Evolutionary conservation across 345 rosid species (phyloP).

Genomic region (Turritis glabra): DNA sequence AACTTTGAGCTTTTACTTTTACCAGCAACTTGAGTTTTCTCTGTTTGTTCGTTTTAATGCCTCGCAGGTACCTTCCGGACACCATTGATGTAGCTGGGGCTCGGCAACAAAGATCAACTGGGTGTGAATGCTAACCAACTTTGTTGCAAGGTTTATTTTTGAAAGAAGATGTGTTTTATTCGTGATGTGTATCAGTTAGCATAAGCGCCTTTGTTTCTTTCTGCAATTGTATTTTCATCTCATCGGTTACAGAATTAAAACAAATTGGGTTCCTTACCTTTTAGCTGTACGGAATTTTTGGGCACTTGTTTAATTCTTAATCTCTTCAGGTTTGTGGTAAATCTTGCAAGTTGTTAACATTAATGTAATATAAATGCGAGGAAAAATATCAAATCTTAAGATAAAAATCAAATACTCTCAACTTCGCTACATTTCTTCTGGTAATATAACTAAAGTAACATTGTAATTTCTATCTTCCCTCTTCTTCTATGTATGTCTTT

Average conservation of each 20-base stretch:
- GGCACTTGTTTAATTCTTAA: neutral
- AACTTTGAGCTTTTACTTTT: neutral
- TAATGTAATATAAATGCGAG: neutral
- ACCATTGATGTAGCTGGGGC: conserved; percentile 66
- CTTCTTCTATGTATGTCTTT: too few species aligned
- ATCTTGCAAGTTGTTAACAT: conserved; percentile 10
- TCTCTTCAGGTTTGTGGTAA: conserved; percentile 2
- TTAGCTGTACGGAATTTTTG: neutral
- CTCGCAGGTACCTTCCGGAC: conserved; percentile 64
- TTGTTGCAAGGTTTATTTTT: neutral
- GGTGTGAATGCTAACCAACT: conserved; percentile 57
- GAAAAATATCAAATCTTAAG: neutral
- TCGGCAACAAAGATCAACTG: conserved; percentile 58
- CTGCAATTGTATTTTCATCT: neutral
- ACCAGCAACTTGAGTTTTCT: neutral
- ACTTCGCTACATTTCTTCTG: neutral
- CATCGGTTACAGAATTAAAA: neutral
- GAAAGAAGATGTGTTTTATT: neutral
- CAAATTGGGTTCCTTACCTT: neutral
- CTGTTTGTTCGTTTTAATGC: neutral
- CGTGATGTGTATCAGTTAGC: conserved; percentile 18
- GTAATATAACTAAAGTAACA: neutral
- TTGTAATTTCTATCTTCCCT: neutral
- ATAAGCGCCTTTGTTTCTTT: neutral
- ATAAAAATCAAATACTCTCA: neutral